These are phyloP conservation scores for Suillus tomentosus DNA, from an alignment of 768 basidiomycete genomes.

Conservation along the genomic window DNA sequence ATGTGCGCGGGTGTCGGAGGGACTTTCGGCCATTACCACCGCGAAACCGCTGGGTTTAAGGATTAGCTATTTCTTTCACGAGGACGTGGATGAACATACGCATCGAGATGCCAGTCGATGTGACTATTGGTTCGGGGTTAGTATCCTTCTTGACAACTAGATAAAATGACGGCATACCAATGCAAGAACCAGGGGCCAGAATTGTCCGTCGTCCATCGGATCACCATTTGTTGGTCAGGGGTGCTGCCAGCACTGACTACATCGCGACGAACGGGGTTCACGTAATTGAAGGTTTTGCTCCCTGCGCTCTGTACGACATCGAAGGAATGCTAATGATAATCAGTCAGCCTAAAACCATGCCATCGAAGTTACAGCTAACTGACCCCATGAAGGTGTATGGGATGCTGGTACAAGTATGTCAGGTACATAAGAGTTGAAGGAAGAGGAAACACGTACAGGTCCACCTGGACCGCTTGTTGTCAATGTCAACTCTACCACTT, in stretches of 20 bases:
- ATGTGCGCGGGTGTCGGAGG: slow-evolving; percentile 9
- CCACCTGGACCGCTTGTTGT: slow-evolving; percentile 16
- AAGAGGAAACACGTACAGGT: background rate
- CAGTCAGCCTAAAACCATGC: background rate
- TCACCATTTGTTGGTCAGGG: slow-evolving; percentile 32
- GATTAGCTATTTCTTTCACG: background rate
- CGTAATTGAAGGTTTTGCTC: slow-evolving; percentile 40
- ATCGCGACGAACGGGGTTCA: slow-evolving; percentile 57
- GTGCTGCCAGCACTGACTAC: slow-evolving; percentile 35
- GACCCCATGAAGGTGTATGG: slow-evolving; percentile 48
- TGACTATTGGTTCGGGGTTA: slow-evolving; percentile 15
- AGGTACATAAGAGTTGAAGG: background rate
- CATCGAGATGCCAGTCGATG: slow-evolving; percentile 23
- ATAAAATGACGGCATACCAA: slow-evolving; percentile 15
- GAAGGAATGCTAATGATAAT: slow-evolving; percentile 40
- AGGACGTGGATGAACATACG: slow-evolving; percentile 10
- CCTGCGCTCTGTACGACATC: slow-evolving; percentile 47
- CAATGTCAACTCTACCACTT: slow-evolving; percentile 27
- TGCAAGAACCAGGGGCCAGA: slow-evolving; percentile 44
- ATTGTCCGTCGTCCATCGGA: slow-evolving; percentile 55
- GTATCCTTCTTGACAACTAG: background rate
- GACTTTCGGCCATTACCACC: slow-evolving; percentile 32
- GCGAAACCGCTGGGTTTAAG: slow-evolving; percentile 29
- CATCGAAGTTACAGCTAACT: slow-evolving; percentile 7
- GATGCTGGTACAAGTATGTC: slow-evolving; percentile 31